phyloP scores from a whole-genome alignment of 1,139 yeast genomes.

The Candida tetrigidarum region DNA sequence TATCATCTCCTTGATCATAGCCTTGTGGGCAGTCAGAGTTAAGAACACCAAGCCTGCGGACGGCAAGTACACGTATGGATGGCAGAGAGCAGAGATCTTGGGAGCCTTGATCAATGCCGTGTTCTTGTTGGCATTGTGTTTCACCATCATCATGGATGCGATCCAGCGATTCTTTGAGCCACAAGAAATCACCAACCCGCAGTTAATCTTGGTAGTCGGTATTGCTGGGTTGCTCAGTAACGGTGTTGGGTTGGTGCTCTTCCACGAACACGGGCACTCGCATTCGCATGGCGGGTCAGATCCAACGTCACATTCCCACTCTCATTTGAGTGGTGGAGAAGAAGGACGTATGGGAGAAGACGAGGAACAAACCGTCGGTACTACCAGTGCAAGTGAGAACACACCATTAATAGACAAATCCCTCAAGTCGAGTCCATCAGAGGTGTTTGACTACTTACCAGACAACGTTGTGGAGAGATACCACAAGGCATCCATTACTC shows the following conservation, averaged over 20 bases:
- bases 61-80: conserved; percentile 89
- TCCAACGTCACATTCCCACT: conserved; percentile 27
- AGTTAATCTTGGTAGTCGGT: conserved; percentile 82
- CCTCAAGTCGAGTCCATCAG: conserved; percentile 25
- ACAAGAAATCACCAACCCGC: conserved; percentile 77
- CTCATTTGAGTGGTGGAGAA: too few relatives aligned
- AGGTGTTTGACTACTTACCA: conserved; percentile 42
- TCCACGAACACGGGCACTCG: conserved; percentile 87
- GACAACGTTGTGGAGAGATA: conserved; percentile 41
- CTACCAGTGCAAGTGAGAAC: conserved; percentile 14
- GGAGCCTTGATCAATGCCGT: conserved; percentile 96
- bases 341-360: too few relatives aligned
- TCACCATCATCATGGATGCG: conserved; percentile 92
- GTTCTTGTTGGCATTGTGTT: conserved; percentile 87
- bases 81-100: conserved; percentile 95
- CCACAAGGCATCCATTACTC: conserved; percentile 15
- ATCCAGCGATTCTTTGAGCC: conserved; percentile 86
- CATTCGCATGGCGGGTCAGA: conserved; percentile 28
- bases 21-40: conserved; percentile 95
- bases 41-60: conserved; percentile 85
- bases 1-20: conserved; percentile 85
- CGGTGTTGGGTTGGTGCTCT: conserved; percentile 78
- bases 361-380: too few relatives aligned
- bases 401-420: conserved; percentile 17
- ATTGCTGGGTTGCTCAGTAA: conserved; percentile 81